Percentiles rank a stretch among this genome's conserved stretches.
Evolutionary conservation across 208 protist genomes (phyloP).

Genomic region (Trypanosoma cruzi): DNA sequence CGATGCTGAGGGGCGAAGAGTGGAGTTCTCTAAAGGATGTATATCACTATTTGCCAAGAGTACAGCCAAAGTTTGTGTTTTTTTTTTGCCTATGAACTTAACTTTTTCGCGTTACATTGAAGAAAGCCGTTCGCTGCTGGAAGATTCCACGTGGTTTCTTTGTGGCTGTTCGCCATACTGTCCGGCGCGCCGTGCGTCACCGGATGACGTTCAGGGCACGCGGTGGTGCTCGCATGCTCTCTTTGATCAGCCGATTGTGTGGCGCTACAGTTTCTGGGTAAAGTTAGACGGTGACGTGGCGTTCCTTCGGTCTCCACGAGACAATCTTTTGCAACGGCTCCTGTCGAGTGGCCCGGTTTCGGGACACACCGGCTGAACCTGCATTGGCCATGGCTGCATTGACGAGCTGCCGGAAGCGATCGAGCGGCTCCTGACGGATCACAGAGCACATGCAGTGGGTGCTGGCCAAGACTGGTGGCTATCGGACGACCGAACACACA

Average conservation of each 20-base stretch:
- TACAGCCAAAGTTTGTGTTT: conserved; percentile 12
- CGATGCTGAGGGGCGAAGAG: conserved; percentile 6
- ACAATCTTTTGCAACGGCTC: conserved; percentile 23
- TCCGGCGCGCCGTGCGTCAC: conserved; percentile 1
- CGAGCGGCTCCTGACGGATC: not conserved
- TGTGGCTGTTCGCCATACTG: conserved; percentile 30
- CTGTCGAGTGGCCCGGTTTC: conserved; percentile 8
- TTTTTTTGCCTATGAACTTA: conserved; percentile 22
- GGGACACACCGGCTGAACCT: conserved; percentile 27
- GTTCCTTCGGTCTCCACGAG: conserved; percentile 5
- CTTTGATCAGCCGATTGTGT: conserved; percentile 28
- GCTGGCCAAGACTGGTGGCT: conserved; percentile 25
- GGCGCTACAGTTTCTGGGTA: conserved; percentile 30
- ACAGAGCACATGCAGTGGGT: conserved; percentile 7
- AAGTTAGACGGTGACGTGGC: conserved; percentile 30
- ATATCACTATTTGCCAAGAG: conserved; percentile 9
- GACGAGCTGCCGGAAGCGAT: conserved; percentile 28
- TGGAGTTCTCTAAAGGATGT: conserved; percentile 13
- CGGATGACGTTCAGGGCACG: conserved; percentile 31
- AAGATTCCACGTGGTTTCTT: conserved; percentile 25
- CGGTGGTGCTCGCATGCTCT: conserved; percentile 32
- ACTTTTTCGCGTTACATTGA: conserved; percentile 25
- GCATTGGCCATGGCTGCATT: conserved; percentile 29
- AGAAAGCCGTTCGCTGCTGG: conserved; percentile 18
- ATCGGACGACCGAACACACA: conserved; percentile 29